Evolutionary conservation across 2,329 filamentous ascomycete genomes (phyloP), one percentile per base, ranked within the genome.

Genomic region (Ascochyta rabiei): DNA sequence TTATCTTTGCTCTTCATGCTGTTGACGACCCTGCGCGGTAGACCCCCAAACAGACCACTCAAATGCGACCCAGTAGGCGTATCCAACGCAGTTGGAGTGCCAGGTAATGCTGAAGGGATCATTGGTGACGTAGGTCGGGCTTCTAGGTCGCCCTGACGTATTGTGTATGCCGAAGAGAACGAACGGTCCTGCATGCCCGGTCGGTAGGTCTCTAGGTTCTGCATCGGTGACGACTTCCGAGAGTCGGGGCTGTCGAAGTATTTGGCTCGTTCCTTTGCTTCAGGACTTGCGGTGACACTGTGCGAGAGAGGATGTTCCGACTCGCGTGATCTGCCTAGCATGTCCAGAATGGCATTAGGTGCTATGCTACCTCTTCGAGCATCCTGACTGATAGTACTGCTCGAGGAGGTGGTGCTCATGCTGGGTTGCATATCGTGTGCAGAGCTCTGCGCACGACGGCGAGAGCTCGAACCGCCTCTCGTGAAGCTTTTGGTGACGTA

Each of bases 271-370:
- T 76, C 73, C 38, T 60, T 71, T 13, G 78, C 74, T 42, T 87
- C 84, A 1, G 89, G 89, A 67, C 86, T 90, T 16, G 84, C 89
- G 31, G 85, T 86, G 43, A 90, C 83, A 69, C 89, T 93, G 63
- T 90, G 88, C 16, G 89, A 86, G 37, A 93, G 76, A 18, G 90
- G 89, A 71, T 93, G 90, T 48, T 91, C 88, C 43, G 77, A 75
- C 47, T 82, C 80, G 63, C 79, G 75, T 38, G 79, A 80, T 41
- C 77, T 72, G 56, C 80, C 81, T 35, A 84, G 70, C 6, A 80
- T 77, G 28, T 81, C 77, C 45, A 78, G 76, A n/a, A 84, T 77
- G 56, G 88, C 84, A 51, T 87, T 84, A 5, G 82, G 82, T 44
- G 81, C 79, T 41, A 88, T 67, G 65, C 86, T 89, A 8, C 79